Base-by-base conservation (phyloP, 495 filamentous ascomycete species). In the Chaetomidium leptoderma region DNA sequence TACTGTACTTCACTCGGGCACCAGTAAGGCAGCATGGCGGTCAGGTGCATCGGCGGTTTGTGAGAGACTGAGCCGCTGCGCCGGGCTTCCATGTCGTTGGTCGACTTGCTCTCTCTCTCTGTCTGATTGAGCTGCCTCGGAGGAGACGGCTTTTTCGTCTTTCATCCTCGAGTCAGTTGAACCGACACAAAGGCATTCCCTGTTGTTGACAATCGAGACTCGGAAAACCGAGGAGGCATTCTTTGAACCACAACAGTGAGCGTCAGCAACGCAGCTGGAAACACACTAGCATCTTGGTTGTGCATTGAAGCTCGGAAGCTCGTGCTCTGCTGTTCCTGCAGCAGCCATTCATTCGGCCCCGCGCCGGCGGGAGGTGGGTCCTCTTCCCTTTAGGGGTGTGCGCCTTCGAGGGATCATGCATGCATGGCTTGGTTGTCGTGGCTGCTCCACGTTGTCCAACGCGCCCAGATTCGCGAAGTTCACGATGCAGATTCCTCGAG, bases 381-480 rank as follows among this genome's bases (percentile, higher is more conserved):
- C 43, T n/a, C n/a, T 2, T 44, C 23, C 2, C 6, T 24, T 35
- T 44, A 32, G 26, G 40, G 30, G 40, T 24, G 8, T 13, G 40
- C 13, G 8, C 36, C 13, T 10, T 4, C 2, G 7, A 42, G n/a
- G 16, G 33, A 6, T 36, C 16, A 32, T 4, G 21, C 39, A 16
- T 39, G 26, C 53, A 44, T 32, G 36, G 32, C 23, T 29, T 30
- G 43, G 16, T 24, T 56, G 53, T 56, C 42, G 53, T 56, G 53
- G 53, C 53, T 37, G 14, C 10, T 37, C 53, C 33, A 39, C 53
- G 53, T 56, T 44, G 42, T 37, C 24, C 53, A 45, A 46, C 53
- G 14, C n/a, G 40, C n/a, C n/a, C 19, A 33, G 17, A 35, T 36
- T 46, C 8, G 10, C 19, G 27, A 44, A 11, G 29, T 5, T 47